Percentiles rank a stretch among this genome's conserved stretches.
phyloP scores from a whole-genome alignment of 345 rosid genomes.

The Dovyalis caffra region DNA sequence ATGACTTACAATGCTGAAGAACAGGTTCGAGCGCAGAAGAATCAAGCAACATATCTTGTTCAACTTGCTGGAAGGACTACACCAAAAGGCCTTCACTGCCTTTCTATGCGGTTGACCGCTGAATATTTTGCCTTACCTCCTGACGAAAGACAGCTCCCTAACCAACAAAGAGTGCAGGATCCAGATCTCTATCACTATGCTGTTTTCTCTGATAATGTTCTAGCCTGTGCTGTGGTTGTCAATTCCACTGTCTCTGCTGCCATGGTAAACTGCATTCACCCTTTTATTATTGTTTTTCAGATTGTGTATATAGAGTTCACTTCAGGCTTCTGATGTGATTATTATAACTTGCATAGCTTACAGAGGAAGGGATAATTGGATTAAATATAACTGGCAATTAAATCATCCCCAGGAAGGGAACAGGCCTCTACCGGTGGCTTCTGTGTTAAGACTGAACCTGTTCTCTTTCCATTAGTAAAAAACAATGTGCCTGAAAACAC shows the following conservation, averaged over 20 bases:
- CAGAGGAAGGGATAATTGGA: background rate
- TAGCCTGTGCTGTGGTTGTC: conserved; percentile 33
- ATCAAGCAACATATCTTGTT: conserved; percentile 60
- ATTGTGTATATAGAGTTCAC: too few species aligned
- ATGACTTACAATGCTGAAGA: conserved; percentile 75
- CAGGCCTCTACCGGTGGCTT: background rate
- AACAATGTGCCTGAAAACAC: background rate
- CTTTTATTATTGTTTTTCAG: background rate
- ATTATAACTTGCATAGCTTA: background rate
- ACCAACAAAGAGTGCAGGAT: conserved; percentile 51
- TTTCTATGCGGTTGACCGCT: conserved; percentile 26
- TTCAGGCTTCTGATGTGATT: background rate
- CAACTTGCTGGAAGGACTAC: conserved; percentile 32
- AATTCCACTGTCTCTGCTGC: conserved; percentile 43
- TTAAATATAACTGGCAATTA: background rate
- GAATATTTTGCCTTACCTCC: conserved; percentile 46
- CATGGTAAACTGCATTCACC: conserved; percentile 43
- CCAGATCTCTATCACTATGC: conserved; percentile 33
- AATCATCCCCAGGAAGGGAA: background rate
- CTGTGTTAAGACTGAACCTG: background rate
- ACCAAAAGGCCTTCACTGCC: conserved; percentile 35
- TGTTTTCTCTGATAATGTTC: conserved; percentile 29
- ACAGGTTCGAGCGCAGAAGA: conserved; percentile 62
- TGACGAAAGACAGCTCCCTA: conserved; percentile 66
- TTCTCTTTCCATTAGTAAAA: background rate